Conservation (phyloP, 805 yeast species). For the Isabelozyma gotoi region DNA sequence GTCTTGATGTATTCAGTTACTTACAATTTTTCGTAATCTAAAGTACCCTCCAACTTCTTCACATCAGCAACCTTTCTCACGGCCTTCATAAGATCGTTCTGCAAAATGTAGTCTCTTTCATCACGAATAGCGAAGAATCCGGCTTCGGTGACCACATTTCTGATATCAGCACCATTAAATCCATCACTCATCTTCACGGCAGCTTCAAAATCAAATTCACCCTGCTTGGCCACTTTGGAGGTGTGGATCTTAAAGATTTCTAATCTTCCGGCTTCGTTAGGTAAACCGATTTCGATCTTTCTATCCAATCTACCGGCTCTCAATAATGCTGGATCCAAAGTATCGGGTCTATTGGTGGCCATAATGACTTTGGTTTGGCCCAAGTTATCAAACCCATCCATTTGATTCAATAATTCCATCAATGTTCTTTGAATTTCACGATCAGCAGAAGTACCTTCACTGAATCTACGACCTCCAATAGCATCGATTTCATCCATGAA, state of each 20-base stretch:
- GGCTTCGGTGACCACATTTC: constrained; percentile 97
- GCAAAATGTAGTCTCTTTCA: constrained; percentile 91
- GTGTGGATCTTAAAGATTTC: constrained; percentile 95
- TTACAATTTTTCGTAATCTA: constrained; percentile 89
- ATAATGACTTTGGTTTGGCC: constrained; percentile 97
- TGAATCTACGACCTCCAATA: constrained; percentile 95
- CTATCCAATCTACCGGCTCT: constrained; percentile 98
- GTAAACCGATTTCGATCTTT: constrained; percentile 91
- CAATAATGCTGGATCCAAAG: constrained; percentile 92
- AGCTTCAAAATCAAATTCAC: constrained; percentile 96
- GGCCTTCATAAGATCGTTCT: constrained; percentile 95
- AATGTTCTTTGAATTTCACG: constrained; percentile 97
- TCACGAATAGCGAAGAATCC: constrained; percentile 98
- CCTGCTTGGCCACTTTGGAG: constrained; percentile 78
- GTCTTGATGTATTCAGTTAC: too few species aligned
- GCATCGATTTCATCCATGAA: constrained; percentile 99
- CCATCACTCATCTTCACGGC: constrained; percentile 99
- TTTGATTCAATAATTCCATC: constrained; percentile 95
- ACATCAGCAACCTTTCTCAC: constrained; percentile 96
- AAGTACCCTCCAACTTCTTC: constrained; percentile 93
- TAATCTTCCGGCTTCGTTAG: constrained; percentile 92
- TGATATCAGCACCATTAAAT: constrained; percentile 96
- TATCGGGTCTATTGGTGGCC: constrained; percentile 99
- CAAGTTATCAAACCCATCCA: constrained; percentile 96
- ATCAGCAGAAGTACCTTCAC: constrained; percentile 98